Conservation (phyloP, 2,329 filamentous ascomycete species). For the Myriosclerotinia scirpicola region DNA sequence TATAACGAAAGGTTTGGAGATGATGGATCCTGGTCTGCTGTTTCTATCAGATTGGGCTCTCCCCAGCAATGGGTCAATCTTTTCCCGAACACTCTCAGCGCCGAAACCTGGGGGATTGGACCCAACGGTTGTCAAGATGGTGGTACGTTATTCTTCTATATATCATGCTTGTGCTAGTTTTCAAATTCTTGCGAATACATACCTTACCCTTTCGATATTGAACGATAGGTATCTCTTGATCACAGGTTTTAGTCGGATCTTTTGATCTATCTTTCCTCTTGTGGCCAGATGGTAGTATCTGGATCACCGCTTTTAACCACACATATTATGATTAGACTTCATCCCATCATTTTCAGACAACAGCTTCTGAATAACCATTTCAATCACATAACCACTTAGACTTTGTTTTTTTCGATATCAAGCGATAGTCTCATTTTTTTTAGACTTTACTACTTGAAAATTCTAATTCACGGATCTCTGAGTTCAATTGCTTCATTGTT, state of each 20-base stretch:
- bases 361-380: not conserved
- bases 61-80: constrained; percentile 55
- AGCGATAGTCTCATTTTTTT: not conserved
- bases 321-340: not conserved
- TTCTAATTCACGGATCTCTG: too few relatives aligned
- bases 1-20: constrained; percentile 53
- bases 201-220: not conserved
- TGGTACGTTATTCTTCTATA: constrained; percentile 1
- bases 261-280: too few relatives aligned
- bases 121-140: constrained; percentile 52
- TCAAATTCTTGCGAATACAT: not conserved
- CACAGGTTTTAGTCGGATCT: too few relatives aligned
- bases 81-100: constrained; percentile 64
- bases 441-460: too few relatives aligned
- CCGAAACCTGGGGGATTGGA: constrained; percentile 70
- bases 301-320: not conserved
- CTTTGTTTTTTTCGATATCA: not conserved
- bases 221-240: too few relatives aligned
- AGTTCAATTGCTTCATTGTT: too few relatives aligned
- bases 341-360: not conserved
- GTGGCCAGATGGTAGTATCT: not conserved
- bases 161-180: not conserved
- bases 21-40: constrained; percentile 72
- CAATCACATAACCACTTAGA: not conserved
- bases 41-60: constrained; percentile 58